Evolutionary conservation across 2,329 filamentous ascomycete species (phyloP), one percentile per base, ranked within the genome.

Genomic region (Helminthosporium solani): DNA sequence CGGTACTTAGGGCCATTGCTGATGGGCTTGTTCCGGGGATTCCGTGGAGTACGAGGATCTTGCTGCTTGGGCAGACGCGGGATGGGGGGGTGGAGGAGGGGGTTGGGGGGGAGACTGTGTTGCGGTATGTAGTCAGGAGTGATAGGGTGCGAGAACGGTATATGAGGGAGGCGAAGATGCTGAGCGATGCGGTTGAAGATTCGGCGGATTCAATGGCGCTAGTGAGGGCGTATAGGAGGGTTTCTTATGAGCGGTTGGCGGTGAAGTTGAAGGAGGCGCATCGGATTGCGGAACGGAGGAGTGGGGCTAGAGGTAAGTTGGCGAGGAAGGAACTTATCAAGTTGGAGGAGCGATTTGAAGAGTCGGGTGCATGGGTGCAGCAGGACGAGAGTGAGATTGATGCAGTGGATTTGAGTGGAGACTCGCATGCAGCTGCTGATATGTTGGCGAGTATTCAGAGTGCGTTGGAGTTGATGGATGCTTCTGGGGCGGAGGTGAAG

Each of bases 1-100:
- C 87, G 0, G 71, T 92, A 6, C 73, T 94, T 14, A 82, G 82
- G 60, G 88, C 89, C 1, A 84, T 95, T 55, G 85, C 84, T 3
- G 84, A 90, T 50, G 88, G 88, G 58, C 76, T 90, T 27, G 86
- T 95, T 14, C 88, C 89, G 0, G 88, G 87, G 0, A 70, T 71
- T 7, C 66, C 68, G 5, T 67, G 60, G 63, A 68, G 64, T 41
- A 63, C 66, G 7, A 52, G 54, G 2, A 66, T 72, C 16, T 44
- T 72, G 7, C 53, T 71, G 3, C 49, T 72, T 0, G 68, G 69
- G 1, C 69, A 72, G 49, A 70, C 64, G 3, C 40, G 57, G 12
- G 55, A 61, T 1, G 40, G 20, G 1, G 39, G 44, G 2, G 2
- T 58, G 3, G 58, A 57, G 16, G 70, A 77, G 12, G 67, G 64